These are phyloP conservation scores for Phytophthora megakarya DNA, from an alignment of 352 stramenopile genomes.

Conservation along the genomic window DNA sequence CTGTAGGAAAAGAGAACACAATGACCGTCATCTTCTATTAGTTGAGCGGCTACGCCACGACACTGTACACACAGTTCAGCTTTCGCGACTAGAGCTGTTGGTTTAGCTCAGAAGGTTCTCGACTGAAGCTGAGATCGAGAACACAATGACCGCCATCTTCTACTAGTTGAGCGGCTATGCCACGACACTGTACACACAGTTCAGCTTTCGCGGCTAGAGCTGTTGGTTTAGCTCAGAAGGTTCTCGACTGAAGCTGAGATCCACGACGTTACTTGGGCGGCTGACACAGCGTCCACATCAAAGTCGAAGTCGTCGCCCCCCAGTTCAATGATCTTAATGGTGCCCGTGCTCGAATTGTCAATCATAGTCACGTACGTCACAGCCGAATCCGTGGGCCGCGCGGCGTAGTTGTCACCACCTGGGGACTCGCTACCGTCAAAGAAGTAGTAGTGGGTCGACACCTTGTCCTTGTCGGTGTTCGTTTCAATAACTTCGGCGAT, in stretches of 20 bases:
- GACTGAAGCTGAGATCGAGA: slow-evolving; percentile 40
- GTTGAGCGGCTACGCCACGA: neutral
- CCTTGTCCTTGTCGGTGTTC: slow-evolving; percentile 50
- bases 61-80: neutral
- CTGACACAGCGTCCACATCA: slow-evolving; percentile 35
- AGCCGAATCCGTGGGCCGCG: slow-evolving; percentile 35
- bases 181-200: neutral
- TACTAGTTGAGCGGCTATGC: neutral
- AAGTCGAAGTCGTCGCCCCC: slow-evolving; percentile 54
- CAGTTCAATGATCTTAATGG: slow-evolving; percentile 58
- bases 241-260: slow-evolving; percentile 45
- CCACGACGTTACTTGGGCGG: slow-evolving; percentile 40
- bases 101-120: slow-evolving; percentile 45
- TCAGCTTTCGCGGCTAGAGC: neutral
- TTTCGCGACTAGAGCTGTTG: neutral
- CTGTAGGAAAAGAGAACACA: neutral
- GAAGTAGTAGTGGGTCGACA: slow-evolving; percentile 83
- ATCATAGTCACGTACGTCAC: slow-evolving; percentile 64
- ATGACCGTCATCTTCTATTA: neutral
- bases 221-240: slow-evolving; percentile 33
- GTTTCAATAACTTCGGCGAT: slow-evolving; percentile 80
- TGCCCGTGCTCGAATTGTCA: slow-evolving; percentile 46
- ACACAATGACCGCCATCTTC: neutral
- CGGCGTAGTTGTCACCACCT: slow-evolving; percentile 53
- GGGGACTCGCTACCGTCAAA: slow-evolving; percentile 58